Evolutionary conservation across 345 rosid genomes (phyloP).

Genomic region (Corymbia maculata): DNA sequence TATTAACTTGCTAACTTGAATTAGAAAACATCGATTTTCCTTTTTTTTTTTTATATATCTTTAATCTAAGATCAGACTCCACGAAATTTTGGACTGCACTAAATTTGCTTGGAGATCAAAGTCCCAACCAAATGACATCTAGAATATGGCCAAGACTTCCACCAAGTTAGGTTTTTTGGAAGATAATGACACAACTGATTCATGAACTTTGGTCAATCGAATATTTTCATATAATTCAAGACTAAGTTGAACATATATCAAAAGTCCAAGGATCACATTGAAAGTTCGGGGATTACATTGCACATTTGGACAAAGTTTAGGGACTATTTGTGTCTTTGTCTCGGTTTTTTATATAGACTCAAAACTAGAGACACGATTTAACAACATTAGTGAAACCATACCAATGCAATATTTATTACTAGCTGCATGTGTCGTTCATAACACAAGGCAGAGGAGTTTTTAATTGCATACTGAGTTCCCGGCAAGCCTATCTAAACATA

Average conservation of each 20-base stretch:
- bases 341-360: fast-evolving
- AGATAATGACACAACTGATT: too few species aligned
- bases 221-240: too few species aligned
- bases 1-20: background rate
- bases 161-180: background rate
- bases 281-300: too few species aligned
- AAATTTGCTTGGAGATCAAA: background rate
- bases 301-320: too few species aligned
- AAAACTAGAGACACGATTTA: background rate
- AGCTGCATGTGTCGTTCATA: background rate
- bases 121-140: background rate
- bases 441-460: background rate
- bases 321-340: too few species aligned
- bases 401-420: background rate
- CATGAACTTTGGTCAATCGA: too few species aligned
- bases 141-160: background rate
- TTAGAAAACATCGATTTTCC: background rate
- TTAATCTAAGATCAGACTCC: background rate
- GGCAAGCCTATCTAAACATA: background rate
- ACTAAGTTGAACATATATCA: too few species aligned
- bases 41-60: background rate
- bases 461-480: background rate
- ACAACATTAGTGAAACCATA: background rate
- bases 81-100: background rate
- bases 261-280: too few species aligned